Base-by-base conservation (phyloP, 2,329 filamentous ascomycete genomes). In the Paracoccidioides brasiliensis region DNA sequence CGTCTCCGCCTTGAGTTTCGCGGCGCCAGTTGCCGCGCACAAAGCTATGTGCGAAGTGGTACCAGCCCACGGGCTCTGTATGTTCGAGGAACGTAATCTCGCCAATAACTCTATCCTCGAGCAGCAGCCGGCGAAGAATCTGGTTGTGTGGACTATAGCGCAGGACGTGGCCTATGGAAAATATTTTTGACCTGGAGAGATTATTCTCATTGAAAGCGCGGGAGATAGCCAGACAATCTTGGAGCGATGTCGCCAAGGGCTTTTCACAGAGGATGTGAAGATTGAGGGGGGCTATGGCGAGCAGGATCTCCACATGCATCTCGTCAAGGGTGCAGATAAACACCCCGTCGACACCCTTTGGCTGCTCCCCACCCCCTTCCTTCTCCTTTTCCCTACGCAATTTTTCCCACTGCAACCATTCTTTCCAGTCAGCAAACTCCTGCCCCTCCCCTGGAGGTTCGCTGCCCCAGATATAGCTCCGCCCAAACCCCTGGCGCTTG, bases 201-300 rank as follows among this genome's bases (percentile, higher is more conserved):
- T 51, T 55, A 5, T 57, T 57, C n/a, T 44, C 60, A 5, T 61
- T 60, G n/a, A 63, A 62, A 0, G 68, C 63, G 46, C 61, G 68
- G 57, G 66, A 88, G 64, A 95, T 91, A 45, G 76, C 76, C 40
- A 95, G 74, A 66, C 90, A 96, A 63, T 93, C 89, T 15, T 78
- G 70, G 33, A 97, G 74, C 0, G 81, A 85, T 28, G 88, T 89
- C 0, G 90, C 88, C 54, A 98, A 74, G 2, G 93, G 93, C 72
- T 98, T 98, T 76, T 98, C 93, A 68, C 90, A 94, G 77, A 96
- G 87, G 60, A 97, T 82, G 69, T 96, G 90, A 50, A 96, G 73
- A 2, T 76, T 80, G 67, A 75, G 72, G 10, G 80, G 80, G 1
- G 86, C 84, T 53, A 95, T 77, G 1, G 82, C 86, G 45, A 84